Percentiles rank a stretch among this genome's conserved stretches.
Conservation (phyloP, 2,329 filamentous ascomycete genomes). For the Ophiostoma ulmi region DNA sequence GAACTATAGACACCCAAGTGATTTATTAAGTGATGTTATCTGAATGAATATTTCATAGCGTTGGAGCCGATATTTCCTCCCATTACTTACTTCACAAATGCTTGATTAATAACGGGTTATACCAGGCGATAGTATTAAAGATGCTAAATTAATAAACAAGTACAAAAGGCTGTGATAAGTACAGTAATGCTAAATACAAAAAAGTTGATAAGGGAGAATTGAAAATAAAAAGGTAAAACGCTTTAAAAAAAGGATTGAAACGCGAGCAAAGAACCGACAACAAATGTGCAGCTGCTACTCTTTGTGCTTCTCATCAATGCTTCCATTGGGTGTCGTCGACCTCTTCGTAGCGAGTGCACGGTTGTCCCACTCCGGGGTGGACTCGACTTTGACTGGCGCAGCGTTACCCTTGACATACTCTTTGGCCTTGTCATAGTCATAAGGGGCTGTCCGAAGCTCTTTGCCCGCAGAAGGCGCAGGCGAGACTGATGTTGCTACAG, state of each 20-base stretch:
- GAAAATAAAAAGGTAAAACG: not conserved
- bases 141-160: not conserved
- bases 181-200: constrained; percentile 7
- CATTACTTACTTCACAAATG: no score
- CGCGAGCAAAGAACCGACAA: not conserved
- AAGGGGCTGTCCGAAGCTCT: constrained; percentile 55
- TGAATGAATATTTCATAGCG: not conserved
- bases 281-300: not conserved
- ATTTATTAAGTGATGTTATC: not conserved
- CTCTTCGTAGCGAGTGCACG: not conserved
- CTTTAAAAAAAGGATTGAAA: not conserved
- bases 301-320: not conserved
- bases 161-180: not conserved
- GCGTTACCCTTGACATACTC: constrained; percentile 42
- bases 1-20: not conserved
- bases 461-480: not conserved
- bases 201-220: constrained; percentile 1
- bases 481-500: not conserved
- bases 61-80: not conserved
- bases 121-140: not conserved
- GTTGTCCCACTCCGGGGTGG: constrained; percentile 5
- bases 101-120: not conserved
- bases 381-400: not conserved
- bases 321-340: not conserved
- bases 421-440: constrained; percentile 52